Conservation (phyloP, 805 yeast genomes). For the Candida piceae region DNA sequence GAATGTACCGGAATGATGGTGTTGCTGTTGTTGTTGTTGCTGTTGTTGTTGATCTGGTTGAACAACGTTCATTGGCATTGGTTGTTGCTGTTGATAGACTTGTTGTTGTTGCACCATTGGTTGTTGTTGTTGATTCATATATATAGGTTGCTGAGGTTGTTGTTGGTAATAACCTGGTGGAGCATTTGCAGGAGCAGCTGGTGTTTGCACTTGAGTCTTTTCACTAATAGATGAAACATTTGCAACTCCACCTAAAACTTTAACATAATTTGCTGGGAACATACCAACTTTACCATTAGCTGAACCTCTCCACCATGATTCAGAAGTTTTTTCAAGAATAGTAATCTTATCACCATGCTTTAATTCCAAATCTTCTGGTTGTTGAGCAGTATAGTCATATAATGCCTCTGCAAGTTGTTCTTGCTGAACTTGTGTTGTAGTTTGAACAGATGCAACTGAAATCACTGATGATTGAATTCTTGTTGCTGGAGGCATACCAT, state of each 20-base stretch:
- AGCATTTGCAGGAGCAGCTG: not conserved
- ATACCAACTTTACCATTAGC: conserved; percentile 61
- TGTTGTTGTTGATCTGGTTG: conserved; percentile 15
- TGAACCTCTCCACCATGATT: conserved; percentile 90
- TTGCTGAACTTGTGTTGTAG: conserved; percentile 2
- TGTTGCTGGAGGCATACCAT: conserved; percentile 31
- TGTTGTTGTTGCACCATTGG: conserved; percentile 14
- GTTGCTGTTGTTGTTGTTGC: conserved; percentile 15
- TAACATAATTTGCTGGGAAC: conserved; percentile 87
- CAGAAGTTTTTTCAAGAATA: conserved; percentile 67
- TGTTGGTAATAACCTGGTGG: conserved; percentile 15
- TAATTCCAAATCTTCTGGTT: conserved; percentile 67
- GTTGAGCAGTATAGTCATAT: conserved; percentile 71
- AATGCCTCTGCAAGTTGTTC: conserved; percentile 55
- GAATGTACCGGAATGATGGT: conserved; percentile 25
- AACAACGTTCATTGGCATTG: conserved; percentile 17
- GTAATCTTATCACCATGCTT: conserved; percentile 62
- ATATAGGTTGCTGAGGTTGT: conserved; percentile 14
- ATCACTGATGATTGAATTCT: conserved; percentile 5
- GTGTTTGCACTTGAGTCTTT: conserved; percentile 8
- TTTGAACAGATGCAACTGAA: not conserved
- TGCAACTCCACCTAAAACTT: conserved; percentile 24
- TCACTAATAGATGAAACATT: conserved; percentile 1
- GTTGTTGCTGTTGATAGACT: conserved; percentile 7
- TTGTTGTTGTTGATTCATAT: not conserved